These are phyloP conservation scores for Yamadazyma trypodendri DNA, from an alignment of 1,139 yeast genomes.

Conservation along the genomic window DNA sequence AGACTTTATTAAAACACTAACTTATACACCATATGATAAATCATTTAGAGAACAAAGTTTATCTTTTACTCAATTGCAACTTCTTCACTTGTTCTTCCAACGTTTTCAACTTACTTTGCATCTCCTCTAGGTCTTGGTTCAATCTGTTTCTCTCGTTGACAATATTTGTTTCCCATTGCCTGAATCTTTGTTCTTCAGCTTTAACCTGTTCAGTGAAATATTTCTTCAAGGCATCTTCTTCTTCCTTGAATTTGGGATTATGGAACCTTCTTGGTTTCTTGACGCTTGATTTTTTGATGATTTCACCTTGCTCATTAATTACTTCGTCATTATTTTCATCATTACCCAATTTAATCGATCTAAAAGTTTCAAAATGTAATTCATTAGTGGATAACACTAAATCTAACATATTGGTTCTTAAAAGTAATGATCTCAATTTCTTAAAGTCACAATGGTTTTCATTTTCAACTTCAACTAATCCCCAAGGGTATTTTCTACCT, in stretches of 20 bases:
- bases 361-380: conserved; percentile 84
- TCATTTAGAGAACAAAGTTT: background rate
- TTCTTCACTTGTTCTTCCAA: conserved; percentile 73
- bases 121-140: conserved; percentile 88
- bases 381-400: conserved; percentile 87
- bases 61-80: conserved; percentile 54
- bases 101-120: conserved; percentile 70
- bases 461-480: conserved; percentile 94
- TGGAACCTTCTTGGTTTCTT: conserved; percentile 57
- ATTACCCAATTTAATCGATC: conserved; percentile 76
- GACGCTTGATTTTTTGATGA: conserved; percentile 29
- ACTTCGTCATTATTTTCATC: conserved; percentile 41
- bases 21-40: background rate
- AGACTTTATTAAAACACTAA: background rate
- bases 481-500: conserved; percentile 98
- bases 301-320: conserved; percentile 37
- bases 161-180: conserved; percentile 97
- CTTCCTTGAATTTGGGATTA: conserved; percentile 93
- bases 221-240: conserved; percentile 90
- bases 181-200: conserved; percentile 93
- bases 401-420: conserved; percentile 94
- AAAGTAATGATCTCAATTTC: conserved; percentile 79
- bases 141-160: conserved; percentile 92
- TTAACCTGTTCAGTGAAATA: conserved; percentile 98
- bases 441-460: conserved; percentile 95